phyloP scores from a whole-genome alignment of 2,329 filamentous ascomycete species.

The Escovopsis sp. region DNA sequence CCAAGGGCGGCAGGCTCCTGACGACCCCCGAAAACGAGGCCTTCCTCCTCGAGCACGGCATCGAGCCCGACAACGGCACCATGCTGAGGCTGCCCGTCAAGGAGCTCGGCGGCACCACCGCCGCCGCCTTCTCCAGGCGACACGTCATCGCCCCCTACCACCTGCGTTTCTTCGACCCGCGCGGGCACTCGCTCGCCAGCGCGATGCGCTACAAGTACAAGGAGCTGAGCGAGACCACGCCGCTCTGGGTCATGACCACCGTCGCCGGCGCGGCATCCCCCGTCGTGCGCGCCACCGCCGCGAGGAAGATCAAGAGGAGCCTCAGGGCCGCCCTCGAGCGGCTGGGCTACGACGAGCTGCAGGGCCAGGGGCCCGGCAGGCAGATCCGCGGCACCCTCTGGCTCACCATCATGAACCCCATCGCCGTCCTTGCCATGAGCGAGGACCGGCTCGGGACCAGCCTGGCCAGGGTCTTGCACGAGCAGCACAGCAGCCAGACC shows the following conservation, averaged over 20 bases:
- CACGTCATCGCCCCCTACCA: constrained; percentile 21
- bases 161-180: constrained; percentile 17
- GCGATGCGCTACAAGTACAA: constrained; percentile 14
- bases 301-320: constrained; percentile 13
- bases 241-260: constrained; percentile 20
- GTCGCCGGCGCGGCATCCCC: constrained; percentile 4
- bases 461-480: not conserved
- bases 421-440: not conserved
- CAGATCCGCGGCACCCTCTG: constrained; percentile 14
- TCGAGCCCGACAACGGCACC: constrained; percentile 12
- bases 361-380: constrained; percentile 4
- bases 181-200: constrained; percentile 18
- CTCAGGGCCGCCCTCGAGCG: constrained; percentile 15
- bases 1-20: constrained; percentile 11
- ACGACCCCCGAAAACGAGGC: constrained; percentile 15
- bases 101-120: constrained; percentile 10
- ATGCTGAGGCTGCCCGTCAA: constrained; percentile 6
- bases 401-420: constrained; percentile 9
- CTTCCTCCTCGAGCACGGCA: constrained; percentile 13
- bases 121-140: constrained; percentile 12
- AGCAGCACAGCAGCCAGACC: not conserved
- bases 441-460: not conserved
- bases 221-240: constrained; percentile 12
- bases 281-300: constrained; percentile 14
- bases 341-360: constrained; percentile 10